phyloP scores from a whole-genome alignment of 257 asterid species.

The Forsythia suspensa region DNA sequence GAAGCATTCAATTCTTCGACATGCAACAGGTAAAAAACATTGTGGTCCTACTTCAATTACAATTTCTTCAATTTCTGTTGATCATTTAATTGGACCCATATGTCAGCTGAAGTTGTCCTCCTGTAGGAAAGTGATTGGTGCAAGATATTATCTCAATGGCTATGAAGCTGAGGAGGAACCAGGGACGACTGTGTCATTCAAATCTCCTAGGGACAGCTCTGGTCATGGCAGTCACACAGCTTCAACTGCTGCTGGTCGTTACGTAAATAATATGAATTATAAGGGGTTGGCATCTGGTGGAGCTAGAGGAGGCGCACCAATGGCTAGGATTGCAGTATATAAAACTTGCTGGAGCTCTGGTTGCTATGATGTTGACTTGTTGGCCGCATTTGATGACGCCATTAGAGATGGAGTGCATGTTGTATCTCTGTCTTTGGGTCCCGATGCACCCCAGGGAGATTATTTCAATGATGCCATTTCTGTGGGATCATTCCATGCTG shows the following conservation, averaged over 20 bases:
- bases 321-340: slow-evolving; percentile 89
- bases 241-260: slow-evolving; percentile 93
- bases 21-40: slow-evolving; percentile 73
- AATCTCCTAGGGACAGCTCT: slow-evolving; percentile 75
- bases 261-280: slow-evolving; percentile 65
- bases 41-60: slow-evolving; percentile 11
- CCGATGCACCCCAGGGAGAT: slow-evolving; percentile 78
- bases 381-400: slow-evolving; percentile 98
- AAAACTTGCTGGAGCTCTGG: slow-evolving; percentile 87
- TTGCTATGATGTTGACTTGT: slow-evolving; percentile 82
- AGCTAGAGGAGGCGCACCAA: slow-evolving; percentile 92
- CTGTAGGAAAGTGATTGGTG: slow-evolving; percentile 85
- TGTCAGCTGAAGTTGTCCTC: slow-evolving; percentile 17
- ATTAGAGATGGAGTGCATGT: slow-evolving; percentile 82
- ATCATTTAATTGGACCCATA: slow-evolving; percentile 1
- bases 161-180: slow-evolving; percentile 70
- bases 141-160: slow-evolving; percentile 84
- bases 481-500: slow-evolving; percentile 91
- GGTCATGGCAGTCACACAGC: slow-evolving; percentile 98
- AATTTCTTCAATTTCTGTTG: neutral
- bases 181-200: slow-evolving; percentile 44
- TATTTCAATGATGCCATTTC: slow-evolving; percentile 87
- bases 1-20: slow-evolving; percentile 78
- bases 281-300: slow-evolving; percentile 83
- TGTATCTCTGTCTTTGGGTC: slow-evolving; percentile 77